Evolutionary conservation across 2,329 filamentous ascomycete genomes (phyloP).

Genomic region (Colletotrichum australisinense): DNA sequence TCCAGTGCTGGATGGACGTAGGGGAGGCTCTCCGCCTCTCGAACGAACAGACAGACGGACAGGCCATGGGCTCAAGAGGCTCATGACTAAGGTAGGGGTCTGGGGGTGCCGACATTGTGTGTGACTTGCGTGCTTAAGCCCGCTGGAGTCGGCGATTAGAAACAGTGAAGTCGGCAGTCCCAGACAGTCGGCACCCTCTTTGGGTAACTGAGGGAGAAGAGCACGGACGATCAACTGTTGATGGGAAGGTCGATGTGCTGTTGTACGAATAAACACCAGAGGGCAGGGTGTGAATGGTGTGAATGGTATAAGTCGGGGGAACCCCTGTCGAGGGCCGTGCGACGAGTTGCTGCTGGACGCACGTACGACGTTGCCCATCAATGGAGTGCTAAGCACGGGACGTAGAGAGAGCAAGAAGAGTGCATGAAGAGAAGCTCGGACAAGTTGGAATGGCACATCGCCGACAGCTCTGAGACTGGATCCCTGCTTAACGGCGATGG

Average conservation of each 20-base stretch:
- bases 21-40: conserved; percentile 12
- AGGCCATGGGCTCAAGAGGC: background rate
- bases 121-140: background rate
- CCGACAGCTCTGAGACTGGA: background rate
- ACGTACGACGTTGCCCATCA: background rate
- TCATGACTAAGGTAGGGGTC: background rate
- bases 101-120: background rate
- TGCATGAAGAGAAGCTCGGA: background rate
- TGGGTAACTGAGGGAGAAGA: background rate
- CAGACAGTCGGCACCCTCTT: background rate
- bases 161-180: conserved; percentile 12
- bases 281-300: too few species aligned
- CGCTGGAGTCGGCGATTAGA: conserved; percentile 14
- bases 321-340: background rate
- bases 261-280: too few species aligned
- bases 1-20: background rate
- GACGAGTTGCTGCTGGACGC: background rate
- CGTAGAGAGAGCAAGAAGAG: background rate
- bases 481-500: background rate
- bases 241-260: background rate
- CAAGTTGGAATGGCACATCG: background rate
- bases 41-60: background rate
- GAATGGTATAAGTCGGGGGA: background rate
- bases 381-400: background rate
- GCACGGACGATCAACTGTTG: background rate